Evolutionary conservation across 257 asterid genomes (phyloP).

Genomic region (Ehretia macrophylla): DNA sequence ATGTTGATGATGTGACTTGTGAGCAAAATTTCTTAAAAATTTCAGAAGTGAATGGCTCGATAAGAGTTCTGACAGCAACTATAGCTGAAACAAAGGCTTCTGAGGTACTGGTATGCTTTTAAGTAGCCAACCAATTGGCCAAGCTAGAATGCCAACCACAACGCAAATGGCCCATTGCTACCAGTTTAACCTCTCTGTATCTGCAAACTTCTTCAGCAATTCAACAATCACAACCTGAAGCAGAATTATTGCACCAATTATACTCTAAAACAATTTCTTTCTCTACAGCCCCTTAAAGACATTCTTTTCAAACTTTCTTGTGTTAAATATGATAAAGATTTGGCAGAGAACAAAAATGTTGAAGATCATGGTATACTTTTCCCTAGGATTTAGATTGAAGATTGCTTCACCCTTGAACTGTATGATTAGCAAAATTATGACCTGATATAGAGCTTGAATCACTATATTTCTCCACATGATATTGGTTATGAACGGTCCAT

Average conservation of each 20-base stretch:
- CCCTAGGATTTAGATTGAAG: slow-evolving; percentile 28
- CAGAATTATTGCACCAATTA: slow-evolving; percentile 6
- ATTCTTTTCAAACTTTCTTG: slow-evolving; percentile 46
- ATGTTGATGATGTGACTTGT: too few species aligned
- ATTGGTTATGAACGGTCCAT: slow-evolving; percentile 53
- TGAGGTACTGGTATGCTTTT: slow-evolving; percentile 7
- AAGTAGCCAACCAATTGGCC: slow-evolving; percentile 25
- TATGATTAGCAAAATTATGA: slow-evolving; percentile 37
- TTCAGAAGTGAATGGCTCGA: too few species aligned
- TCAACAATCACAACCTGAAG: slow-evolving; percentile 27
- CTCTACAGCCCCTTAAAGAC: slow-evolving; percentile 40
- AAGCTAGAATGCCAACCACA: slow-evolving; percentile 16
- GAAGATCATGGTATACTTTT: slow-evolving; percentile 54
- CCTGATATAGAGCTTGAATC: slow-evolving; percentile 57
- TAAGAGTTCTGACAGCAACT: too few species aligned
- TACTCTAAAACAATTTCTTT: slow-evolving; percentile 16
- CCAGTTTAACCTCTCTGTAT: slow-evolving; percentile 23
- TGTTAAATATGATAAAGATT: slow-evolving; percentile 45
- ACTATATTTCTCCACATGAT: slow-evolving; percentile 63
- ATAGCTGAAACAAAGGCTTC: neutral
- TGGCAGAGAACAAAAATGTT: slow-evolving; percentile 67
- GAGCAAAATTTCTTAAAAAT: too few species aligned
- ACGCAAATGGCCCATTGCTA: slow-evolving; percentile 26
- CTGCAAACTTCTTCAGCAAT: slow-evolving; percentile 18
- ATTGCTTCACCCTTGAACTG: slow-evolving; percentile 48